Base-by-base conservation (phyloP, 1,139 yeast species). In the Hanseniaspora uvarum region DNA sequence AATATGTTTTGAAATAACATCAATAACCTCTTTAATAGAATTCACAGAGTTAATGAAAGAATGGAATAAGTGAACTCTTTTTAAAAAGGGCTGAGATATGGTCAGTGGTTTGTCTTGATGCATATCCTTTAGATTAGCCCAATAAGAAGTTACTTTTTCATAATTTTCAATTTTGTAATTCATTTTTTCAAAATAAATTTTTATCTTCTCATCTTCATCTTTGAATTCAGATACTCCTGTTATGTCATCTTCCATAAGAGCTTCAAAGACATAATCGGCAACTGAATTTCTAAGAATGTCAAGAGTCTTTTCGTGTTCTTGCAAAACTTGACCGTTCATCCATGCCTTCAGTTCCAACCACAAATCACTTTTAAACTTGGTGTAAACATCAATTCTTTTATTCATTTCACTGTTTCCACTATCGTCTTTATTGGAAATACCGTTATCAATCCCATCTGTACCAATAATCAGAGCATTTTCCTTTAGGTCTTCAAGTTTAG, bases 81-180 rank as follows among this genome's bases (percentile, higher is more conserved):
- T 72, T 48, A 75, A 77, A 62, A 89, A 88, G 47, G 78, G 87
- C 4, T 74, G 76, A 11, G 80, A 74, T 10, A 80, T 77, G 57
- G 87, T 81, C 4, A 78, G 70, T 0, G 96, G 94, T 60, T 86
- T 86, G 56, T 86, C 95, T 53, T 73, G 74, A 49, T 75, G 76
- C 94, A 92, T 83, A 54, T 86, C 92, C 58, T 81, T 83, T 45
- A 77, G 70, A 23, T 87, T 85, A 58, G 86, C 78, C 95, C 96
- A 92, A 46, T 85, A 72, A 52, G 80, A 81, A 62, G 88, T 82
- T 38, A 88, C 81, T 50, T 77, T 75, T 46, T 82, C 88, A 62
- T 80, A 82, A 56, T 77, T 75, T 31, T 79, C 78, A 46, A 92
- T 68, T 2, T 86, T 67, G 3, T 65, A 68, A 40, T 72, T 71